phyloP scores from a whole-genome alignment of 495 filamentous ascomycete genomes.

The Neurospora discreta region DNA sequence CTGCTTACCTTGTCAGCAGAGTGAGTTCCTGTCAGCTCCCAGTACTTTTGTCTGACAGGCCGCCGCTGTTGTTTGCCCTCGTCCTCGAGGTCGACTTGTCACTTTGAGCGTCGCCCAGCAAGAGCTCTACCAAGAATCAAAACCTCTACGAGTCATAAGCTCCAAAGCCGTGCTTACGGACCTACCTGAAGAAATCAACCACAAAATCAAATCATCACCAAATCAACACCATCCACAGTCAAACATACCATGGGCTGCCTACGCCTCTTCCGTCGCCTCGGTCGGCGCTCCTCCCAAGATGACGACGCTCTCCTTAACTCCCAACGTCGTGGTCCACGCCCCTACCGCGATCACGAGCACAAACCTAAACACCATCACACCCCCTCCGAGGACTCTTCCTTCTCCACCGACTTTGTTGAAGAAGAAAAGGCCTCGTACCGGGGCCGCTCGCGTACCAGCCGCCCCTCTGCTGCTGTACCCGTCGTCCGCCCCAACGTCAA shows the following conservation, averaged over 20 bases:
- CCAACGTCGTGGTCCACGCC: background rate
- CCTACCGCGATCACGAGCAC: background rate
- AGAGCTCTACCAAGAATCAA: background rate
- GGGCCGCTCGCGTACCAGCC: background rate
- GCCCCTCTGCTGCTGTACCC: background rate
- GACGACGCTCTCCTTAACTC: background rate
- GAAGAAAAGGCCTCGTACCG: background rate
- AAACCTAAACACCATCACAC: background rate
- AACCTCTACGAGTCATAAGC: background rate
- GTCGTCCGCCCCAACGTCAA: background rate
- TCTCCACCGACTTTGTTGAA: background rate
- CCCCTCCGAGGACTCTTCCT: background rate
- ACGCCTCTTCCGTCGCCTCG: background rate
- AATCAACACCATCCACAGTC: background rate
- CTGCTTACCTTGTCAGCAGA: background rate
- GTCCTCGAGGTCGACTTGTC: background rate
- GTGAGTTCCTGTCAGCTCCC: background rate
- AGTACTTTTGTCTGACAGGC: background rate
- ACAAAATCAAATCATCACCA: background rate
- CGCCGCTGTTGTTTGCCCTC: background rate
- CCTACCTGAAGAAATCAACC: background rate
- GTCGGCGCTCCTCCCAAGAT: background rate
- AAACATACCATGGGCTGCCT: background rate
- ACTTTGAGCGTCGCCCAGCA: background rate
- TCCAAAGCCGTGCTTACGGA: background rate